Percentiles rank a stretch among this genome's conserved stretches.
phyloP scores from a whole-genome alignment of 116 monocot genomes.

The Papilionanthe hybrid region DNA sequence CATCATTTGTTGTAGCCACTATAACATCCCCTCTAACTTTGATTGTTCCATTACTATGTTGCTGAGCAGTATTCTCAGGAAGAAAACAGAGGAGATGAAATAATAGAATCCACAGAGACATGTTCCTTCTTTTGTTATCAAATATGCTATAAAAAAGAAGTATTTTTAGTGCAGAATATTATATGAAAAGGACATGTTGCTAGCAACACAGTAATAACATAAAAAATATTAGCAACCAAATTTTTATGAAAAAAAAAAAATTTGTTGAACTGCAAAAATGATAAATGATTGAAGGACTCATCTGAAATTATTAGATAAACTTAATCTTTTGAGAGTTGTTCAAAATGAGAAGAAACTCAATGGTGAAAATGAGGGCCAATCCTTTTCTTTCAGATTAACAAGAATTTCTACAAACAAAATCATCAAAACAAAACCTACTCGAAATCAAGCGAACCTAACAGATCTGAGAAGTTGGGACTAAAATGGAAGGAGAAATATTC shows the following conservation, averaged over 20 bases:
- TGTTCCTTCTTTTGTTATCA: slow-evolving; percentile 6
- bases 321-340: neutral
- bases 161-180: neutral
- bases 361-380: neutral
- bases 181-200: neutral
- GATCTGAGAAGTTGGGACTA: no score
- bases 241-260: no score
- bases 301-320: neutral
- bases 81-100: slow-evolving; percentile 31
- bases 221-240: no score
- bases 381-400: neutral
- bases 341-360: neutral
- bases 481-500: no score
- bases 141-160: slow-evolving; percentile 7
- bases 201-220: no score
- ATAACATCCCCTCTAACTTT: slow-evolving; percentile 47
- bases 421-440: no score
- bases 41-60: slow-evolving; percentile 25
- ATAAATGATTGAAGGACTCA: no score
- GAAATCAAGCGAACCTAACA: no score
- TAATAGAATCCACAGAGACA: slow-evolving; percentile 35
- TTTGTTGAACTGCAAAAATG: no score
- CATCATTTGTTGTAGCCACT: slow-evolving; percentile 55
- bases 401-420: no score
- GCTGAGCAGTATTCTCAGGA: slow-evolving; percentile 19